Evolutionary conservation across 805 yeast species (phyloP), one percentile per base, ranked within the genome.

Genomic region (Sugiyamaella boreocaroliniensis): DNA sequence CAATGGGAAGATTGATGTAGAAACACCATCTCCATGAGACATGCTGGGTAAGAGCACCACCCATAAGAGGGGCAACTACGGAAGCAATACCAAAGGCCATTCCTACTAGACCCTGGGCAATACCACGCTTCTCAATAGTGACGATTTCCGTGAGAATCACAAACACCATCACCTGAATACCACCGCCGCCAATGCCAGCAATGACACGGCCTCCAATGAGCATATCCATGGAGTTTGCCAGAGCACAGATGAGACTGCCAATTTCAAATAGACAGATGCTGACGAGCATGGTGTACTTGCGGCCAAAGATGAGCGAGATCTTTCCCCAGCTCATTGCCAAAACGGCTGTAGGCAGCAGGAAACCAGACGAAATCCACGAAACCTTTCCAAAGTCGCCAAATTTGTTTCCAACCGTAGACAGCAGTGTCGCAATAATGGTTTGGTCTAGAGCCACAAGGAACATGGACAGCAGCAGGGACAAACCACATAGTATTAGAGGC

Each of bases 121-220:
- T 66, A 1, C 93, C 95, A 55, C 97, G 73, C 47, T 83, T 81
- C 52, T 92, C 76, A 55, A 85, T 76, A 2, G 92, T 81, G 32
- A 88, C 83, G 47, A 87, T 73, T 67, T 89, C 96, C 18, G 89
- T 80, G 59, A 85, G 77, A 8, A 89, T 77, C 50, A 89, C 83
- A 7, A 93, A 82, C 15, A 87, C 80, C 61, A 87, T 71, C 0
- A 89, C 77, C 46, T 82, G 83, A 61, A 88, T 78, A 1, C 96
- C 96, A 12, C 95, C 93, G 16, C 95, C 96, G 14, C 96, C 96
- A 53, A 85, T 76, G 20, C 97, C 97, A 34, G 95, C 84, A 46
- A 89, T 73, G 54, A 86, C 83, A 61, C 95, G 74, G 1, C 89
- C 90, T 2, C 80, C 85, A 54, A 85, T 83, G 43, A 85, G 70